Base-by-base conservation (phyloP, 2,329 filamentous ascomycete species). In the Curvularia sp. region DNA sequence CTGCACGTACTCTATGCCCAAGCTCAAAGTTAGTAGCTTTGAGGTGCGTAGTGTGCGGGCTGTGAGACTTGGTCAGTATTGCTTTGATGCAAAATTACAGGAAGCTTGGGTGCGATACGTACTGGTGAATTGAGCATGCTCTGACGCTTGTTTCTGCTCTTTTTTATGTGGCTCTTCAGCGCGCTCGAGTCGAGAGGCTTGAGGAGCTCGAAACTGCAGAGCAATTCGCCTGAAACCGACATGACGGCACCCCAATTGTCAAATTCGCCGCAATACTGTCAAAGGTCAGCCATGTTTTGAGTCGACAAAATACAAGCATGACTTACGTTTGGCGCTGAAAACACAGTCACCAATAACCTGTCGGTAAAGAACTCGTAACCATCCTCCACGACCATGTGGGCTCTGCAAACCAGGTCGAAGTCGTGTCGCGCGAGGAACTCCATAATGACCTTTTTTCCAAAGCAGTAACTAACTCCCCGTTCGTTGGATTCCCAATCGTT, bases 231-330 rank as follows among this genome's bases (percentile, higher is more conserved):
- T 1, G 93, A 97, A 22, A 99, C 95, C 2, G 94, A 97, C 95
- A 99, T 99, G 66, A 98, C 93, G 13, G 95, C 95, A 20, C 95
- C 95, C 92, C 95, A 98, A 65, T 99, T 99, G 76, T 99, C 95
- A 67, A 99, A 99, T 78, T 99, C 95, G 66, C 95, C 95, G 71
- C 95, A 99, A 74, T 99, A 98, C 91, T 96, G 56, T 15, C 38
- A 20, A 4, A 6, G n/a, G 28, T 64, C 41, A 70, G 74, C 65
- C 64, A 57, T 39, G 39, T 60, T 33, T 22, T 47, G 49, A 3
- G 24, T 26, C 24, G 13, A 44, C 7, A 9, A 10, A 24, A 9
- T n/a, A 7, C 13, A 13, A 6, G 5, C 20, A 20, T n/a, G n/a
- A 18, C 92, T 85, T 83, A 96, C 93, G 73, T 99, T 99, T 26